Evolutionary conservation across 2,329 filamentous ascomycete species (phyloP).

Genomic region (Ophiosphaerella korrae): DNA sequence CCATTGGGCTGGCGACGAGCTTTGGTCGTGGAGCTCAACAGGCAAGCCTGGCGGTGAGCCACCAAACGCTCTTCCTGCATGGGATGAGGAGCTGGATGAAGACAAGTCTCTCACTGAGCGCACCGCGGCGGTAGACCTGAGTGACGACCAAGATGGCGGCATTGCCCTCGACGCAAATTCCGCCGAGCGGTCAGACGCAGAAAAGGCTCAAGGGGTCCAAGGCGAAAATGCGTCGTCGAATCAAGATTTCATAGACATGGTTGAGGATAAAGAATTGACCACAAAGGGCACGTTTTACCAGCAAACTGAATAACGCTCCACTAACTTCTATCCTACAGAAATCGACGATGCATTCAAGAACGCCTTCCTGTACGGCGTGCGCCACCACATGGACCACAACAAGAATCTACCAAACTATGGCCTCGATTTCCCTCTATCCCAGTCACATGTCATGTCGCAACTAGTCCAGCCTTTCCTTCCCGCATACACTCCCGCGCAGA

Average conservation of each 20-base stretch:
- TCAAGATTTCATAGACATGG: conserved; percentile 41
- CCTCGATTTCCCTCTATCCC: conserved; percentile 66
- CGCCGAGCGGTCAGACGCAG: conserved; percentile 37
- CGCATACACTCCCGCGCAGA: conserved; percentile 60
- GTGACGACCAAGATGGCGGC: conserved; percentile 54
- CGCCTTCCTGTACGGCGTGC: conserved; percentile 67
- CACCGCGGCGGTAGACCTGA: conserved; percentile 48
- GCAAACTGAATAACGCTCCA: neutral
- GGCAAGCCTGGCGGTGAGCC: conserved; percentile 59
- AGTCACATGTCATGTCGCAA: conserved; percentile 66
- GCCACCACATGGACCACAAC: conserved; percentile 64
- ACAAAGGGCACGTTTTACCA: conserved; percentile 56
- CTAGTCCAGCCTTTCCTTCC: conserved; percentile 71
- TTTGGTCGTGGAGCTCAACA: conserved; percentile 67
- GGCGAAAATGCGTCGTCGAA: conserved; percentile 41
- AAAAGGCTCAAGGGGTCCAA: conserved; percentile 40
- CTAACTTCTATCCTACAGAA: conserved; percentile 51
- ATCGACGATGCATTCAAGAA: conserved; percentile 69
- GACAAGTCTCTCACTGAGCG: conserved; percentile 44
- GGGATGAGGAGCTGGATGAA: conserved; percentile 46
- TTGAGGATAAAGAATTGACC: conserved; percentile 59
- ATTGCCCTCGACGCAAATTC: conserved; percentile 45
- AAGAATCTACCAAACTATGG: conserved; percentile 58
- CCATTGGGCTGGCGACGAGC: conserved; percentile 71
- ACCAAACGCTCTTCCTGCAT: conserved; percentile 61